Evolutionary conservation across 495 filamentous ascomycete species (phyloP).

Genomic region (Letharia columbiana): DNA sequence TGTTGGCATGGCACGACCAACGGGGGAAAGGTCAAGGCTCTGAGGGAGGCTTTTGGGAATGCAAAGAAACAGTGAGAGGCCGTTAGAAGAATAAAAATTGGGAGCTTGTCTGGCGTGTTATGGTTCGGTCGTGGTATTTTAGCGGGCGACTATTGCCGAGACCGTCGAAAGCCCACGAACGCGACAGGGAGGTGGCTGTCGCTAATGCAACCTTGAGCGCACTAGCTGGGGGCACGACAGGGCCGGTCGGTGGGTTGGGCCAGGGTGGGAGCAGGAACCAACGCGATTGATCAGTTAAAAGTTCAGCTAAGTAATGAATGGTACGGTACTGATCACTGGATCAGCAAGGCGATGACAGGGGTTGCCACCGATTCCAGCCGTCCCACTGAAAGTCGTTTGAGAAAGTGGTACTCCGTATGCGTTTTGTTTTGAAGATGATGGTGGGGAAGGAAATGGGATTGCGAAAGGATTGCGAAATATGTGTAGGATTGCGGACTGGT

Average conservation of each 20-base stretch:
- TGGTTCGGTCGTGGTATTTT: conserved; percentile 8
- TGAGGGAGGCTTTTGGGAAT: not conserved
- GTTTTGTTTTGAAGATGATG: not conserved
- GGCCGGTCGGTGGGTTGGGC: not conserved
- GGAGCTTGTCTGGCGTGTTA: not conserved
- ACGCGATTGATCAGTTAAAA: conserved; percentile 22
- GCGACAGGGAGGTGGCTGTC: conserved; percentile 11
- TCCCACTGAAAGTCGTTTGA: not conserved
- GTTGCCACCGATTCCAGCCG: not conserved
- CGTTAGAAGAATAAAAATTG: not conserved
- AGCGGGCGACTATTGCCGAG: conserved; percentile 7
- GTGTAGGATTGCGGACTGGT: not conserved
- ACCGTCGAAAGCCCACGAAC: not conserved
- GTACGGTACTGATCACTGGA: not conserved
- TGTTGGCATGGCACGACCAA: conserved; percentile 14
- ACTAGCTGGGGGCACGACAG: conserved; percentile 16
- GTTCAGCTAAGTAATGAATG: conserved; percentile 1
- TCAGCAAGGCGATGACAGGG: not conserved
- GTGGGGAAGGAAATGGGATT: not conserved
- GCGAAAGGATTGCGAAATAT: not conserved
- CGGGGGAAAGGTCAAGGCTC: not conserved
- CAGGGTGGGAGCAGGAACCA: conserved; percentile 16
- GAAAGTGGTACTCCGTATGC: not conserved
- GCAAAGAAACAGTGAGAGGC: not conserved
- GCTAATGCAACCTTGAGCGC: conserved; percentile 6